These are phyloP conservation scores for Penicillium sp. DNA, from an alignment of 2,329 filamentous ascomycete genomes.

Conservation along the genomic window DNA sequence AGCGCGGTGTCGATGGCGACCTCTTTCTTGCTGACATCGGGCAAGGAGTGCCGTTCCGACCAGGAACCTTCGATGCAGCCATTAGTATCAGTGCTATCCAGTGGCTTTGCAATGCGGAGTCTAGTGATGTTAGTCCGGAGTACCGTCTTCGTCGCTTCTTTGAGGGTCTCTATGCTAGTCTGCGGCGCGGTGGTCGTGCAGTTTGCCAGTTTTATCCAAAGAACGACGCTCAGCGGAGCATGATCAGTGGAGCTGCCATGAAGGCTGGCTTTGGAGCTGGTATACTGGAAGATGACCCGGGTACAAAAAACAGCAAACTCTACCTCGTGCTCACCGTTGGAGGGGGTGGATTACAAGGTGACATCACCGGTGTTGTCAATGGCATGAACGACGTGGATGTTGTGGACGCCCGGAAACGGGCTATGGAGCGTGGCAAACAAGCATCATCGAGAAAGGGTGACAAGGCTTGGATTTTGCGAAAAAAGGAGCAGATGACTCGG, in stretches of 20 bases:
- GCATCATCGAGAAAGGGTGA: constrained; percentile 40
- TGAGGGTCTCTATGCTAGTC: constrained; percentile 75
- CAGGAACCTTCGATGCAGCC: constrained; percentile 86
- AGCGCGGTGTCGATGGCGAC: constrained; percentile 86
- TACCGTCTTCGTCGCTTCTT: constrained; percentile 79
- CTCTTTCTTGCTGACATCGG: constrained; percentile 91
- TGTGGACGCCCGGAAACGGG: constrained; percentile 56
- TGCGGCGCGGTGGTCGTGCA: constrained; percentile 75
- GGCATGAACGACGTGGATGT: constrained; percentile 85
- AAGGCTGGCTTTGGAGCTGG: constrained; percentile 92
- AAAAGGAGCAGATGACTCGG: constrained; percentile 83
- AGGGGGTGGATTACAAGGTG: constrained; percentile 53
- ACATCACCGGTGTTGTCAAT: constrained; percentile 82
- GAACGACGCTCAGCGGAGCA: constrained; percentile 79
- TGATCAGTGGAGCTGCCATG: constrained; percentile 85
- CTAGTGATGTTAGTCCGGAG: constrained; percentile 69
- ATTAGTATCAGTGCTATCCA: constrained; percentile 95
- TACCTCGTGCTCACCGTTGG: constrained; percentile 92
- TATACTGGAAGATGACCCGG: constrained; percentile 86
- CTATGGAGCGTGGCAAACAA: constrained; percentile 41
- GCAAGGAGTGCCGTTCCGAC: constrained; percentile 85
- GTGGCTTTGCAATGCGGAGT: constrained; percentile 95
- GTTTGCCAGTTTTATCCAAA: constrained; percentile 98
- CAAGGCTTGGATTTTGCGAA: constrained; percentile 46
- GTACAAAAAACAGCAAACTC: constrained; percentile 93